phyloP scores from a whole-genome alignment of 768 basidiomycete genomes.

The Sistotremastrum suecicum region DNA sequence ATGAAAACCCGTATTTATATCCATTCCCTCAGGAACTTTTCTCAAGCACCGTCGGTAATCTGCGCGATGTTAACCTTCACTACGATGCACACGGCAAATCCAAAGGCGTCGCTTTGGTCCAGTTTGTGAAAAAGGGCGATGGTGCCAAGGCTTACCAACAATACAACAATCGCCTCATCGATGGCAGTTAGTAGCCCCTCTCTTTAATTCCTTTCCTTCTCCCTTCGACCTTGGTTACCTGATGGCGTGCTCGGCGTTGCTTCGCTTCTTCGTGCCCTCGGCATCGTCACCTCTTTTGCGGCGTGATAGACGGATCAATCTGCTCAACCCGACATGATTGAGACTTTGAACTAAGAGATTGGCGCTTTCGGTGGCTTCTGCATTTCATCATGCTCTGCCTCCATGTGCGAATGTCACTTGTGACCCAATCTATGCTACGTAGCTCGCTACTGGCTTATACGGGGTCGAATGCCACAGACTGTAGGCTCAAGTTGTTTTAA shows the following conservation, averaged over 20 bases:
- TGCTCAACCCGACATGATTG: no score
- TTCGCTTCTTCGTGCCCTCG: no score
- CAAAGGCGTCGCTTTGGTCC: constrained; percentile 80
- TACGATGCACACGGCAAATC: constrained; percentile 79
- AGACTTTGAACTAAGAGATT: no score
- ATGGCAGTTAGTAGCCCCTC: constrained; percentile 96
- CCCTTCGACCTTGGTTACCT: constrained; percentile 17
- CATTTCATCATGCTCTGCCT: no score
- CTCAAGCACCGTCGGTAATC: constrained; percentile 75
- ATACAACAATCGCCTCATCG: constrained; percentile 98
- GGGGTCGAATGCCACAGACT: no score
- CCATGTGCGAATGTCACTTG: no score
- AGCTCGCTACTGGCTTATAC: no score
- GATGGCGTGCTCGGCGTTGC: constrained; percentile 6
- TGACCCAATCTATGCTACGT: no score
- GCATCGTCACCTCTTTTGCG: no score
- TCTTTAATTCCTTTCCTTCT: constrained; percentile 21
- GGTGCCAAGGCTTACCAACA: constrained; percentile 84
- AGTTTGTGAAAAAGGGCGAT: constrained; percentile 77
- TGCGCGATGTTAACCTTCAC: constrained; percentile 70
- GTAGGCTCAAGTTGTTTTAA: no score
- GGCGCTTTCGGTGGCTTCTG: no score
- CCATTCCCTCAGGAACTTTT: constrained; percentile 68
- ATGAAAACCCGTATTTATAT: neutral
- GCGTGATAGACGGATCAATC: no score